Conservation (phyloP, 148 eudicot genomes). For the Cornus florida region DNA sequence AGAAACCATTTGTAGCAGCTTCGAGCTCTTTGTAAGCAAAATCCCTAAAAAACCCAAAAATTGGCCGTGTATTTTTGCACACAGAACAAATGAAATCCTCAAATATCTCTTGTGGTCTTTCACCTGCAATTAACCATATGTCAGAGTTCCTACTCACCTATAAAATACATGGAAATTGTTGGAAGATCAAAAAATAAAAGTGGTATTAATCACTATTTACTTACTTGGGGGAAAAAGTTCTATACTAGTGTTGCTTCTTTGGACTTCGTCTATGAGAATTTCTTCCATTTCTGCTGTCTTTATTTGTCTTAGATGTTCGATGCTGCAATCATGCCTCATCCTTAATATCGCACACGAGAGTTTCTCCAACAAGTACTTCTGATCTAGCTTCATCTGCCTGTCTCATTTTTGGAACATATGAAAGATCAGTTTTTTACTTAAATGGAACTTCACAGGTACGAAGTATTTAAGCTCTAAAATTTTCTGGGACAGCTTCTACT, state of each 20-base stretch:
- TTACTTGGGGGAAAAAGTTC: not conserved
- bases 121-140: conserved; percentile 10
- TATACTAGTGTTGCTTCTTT: not conserved
- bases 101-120: not conserved
- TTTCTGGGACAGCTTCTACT: not conserved
- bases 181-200: too few relatives aligned
- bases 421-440: not conserved
- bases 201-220: not conserved
- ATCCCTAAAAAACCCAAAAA: not conserved
- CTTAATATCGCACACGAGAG: conserved; percentile 25
- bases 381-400: conserved; percentile 26
- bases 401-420: not conserved
- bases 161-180: not conserved
- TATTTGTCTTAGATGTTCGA: conserved; percentile 13
- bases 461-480: not conserved
- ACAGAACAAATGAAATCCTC: conserved; percentile 12
- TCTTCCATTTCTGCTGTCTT: conserved; percentile 1
- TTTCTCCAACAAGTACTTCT: conserved; percentile 23
- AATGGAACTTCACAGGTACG: not conserved
- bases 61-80: conserved; percentile 17
- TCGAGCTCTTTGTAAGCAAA: conserved; percentile 25
- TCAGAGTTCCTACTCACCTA: not conserved
- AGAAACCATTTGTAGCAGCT: conserved; percentile 25
- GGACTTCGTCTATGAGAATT: not conserved
- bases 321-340: conserved; percentile 7